Base-by-base conservation (phyloP, 495 filamentous ascomycete species). In the Penicillium manginii region DNA sequence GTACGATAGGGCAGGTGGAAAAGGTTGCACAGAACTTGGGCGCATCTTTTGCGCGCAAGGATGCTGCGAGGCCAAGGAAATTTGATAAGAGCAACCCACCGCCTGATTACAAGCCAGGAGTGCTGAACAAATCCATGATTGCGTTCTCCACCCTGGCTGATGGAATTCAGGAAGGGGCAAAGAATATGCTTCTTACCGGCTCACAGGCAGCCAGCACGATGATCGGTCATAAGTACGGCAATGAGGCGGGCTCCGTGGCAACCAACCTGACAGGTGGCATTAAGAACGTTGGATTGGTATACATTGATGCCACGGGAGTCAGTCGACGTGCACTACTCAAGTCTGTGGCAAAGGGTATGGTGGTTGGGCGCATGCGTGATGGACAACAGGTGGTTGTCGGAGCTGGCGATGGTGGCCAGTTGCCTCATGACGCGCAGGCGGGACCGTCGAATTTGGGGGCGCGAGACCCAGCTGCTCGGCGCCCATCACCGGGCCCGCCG, bases 271-370 rank as follows among this genome's bases (percentile, higher is more conserved):
- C 90, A 0, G 89, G 92, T 3, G 92, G 92, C 6, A 87, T 96
- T 62, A 96, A 90, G 78, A 98, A 98, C 64, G 96, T 98, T 42
- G 93, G 92, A 4, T 78, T 98, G 37, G 94, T 98, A n/a, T 98
- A 98, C 67, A 93, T 98, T 40, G 94, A 98, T 66, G 96, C 93
- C 7, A 86, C 91, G 1, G 94, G 94, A 4, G 96, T 98, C 4
- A 93, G 88, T 49, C 80, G 94, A 12, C 81, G 88, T 59, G 96
- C 96, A 0, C 83, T 98, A 50, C 84, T 98, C 59, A 98, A 96
- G 78, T 83, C 80, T 3, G 94, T 98, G 5, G 94, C 96, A 19
- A 97, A 96, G 77, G 94, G 96, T n/a, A 96, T 97, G 93, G 91
- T 98, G 0, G 89, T 98, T 17, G 94, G 94, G 15, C 86, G 84